Evolutionary conservation across 305 asterid genomes (phyloP).

Genomic region (Fraxinus floribunda): DNA sequence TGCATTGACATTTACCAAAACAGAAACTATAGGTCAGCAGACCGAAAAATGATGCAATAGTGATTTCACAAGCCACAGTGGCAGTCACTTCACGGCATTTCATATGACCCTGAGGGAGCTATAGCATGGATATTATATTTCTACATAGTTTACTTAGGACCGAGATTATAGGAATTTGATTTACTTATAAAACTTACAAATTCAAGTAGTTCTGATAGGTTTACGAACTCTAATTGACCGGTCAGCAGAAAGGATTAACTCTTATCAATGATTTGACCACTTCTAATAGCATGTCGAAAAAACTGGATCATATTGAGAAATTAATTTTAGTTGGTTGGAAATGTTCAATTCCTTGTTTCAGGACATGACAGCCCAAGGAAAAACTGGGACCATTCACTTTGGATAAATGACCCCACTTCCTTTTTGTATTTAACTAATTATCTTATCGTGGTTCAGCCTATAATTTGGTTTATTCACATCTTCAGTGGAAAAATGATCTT

Average conservation of each 20-base stretch:
- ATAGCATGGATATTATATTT: not conserved
- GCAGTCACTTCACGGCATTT: not conserved
- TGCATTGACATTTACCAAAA: not conserved
- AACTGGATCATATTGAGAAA: not conserved
- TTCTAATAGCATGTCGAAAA: not conserved
- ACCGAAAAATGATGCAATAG: not conserved
- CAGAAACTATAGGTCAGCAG: not conserved
- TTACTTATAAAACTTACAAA: not conserved
- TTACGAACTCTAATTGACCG: not conserved
- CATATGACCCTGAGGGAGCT: not conserved
- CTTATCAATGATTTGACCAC: not conserved
- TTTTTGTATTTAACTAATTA: not conserved
- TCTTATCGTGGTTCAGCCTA: not conserved
- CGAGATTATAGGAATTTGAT: not conserved
- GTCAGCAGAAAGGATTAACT: not conserved
- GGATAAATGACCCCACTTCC: not conserved
- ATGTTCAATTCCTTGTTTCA: not conserved
- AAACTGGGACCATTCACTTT: not conserved
- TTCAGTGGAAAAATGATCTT: not conserved
- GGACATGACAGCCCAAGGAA: not conserved
- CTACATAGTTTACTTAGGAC: not conserved
- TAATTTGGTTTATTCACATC: not conserved
- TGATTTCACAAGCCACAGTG: not conserved
- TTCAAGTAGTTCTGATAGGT: not conserved
- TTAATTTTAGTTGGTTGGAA: not conserved